Base-by-base conservation (phyloP, 371 early-diverging fungal genomes). In the Haplosporangium sp. region DNA sequence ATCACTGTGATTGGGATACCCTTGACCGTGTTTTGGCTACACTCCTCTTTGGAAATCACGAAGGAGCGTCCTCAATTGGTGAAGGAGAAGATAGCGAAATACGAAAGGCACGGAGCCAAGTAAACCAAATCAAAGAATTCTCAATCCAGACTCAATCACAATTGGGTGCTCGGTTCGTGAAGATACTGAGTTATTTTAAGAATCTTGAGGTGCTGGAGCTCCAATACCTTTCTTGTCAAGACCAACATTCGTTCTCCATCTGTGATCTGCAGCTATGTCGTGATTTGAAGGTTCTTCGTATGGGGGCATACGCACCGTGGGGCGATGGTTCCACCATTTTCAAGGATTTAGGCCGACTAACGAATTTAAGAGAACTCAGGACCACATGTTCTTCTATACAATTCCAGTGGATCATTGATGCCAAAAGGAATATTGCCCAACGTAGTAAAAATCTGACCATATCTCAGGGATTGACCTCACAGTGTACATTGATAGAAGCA, bases 1-100 rank as follows among this genome's bases (percentile, higher is more conserved):
- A 77, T 50, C 3, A 17, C 0, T 72, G 48, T 53, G 69, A 72
- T 56, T 77, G 77, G 77, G 55, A 72, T 39, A 72, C 77, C 0
- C 77, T 77, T 53, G 69, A 63, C 10, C 64, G 77, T 3, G 77
- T 72, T 19, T 20, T 77, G 44, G 37, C 55, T 17, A 72, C 72
- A 6, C 44, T 77, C 15, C 61, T 57, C 45, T 57, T 13, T 39
- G 76, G 71, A 3, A 34, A 55, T 55, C 45, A 60, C 15, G 53
- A 4, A 38, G 63, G 55, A 11, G 27, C 42, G 4, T 17, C 65
- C 9, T 20, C 20, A 7, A 42, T 11, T 8, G 20, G 15, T 20
- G 10, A 50, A 50, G 3, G 19, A n/a, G n/a, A n/a, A n/a, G 50
- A n/a, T n/a, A n/a, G 13, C 15, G 58, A 10, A 15, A 50, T 19